Percentiles rank a stretch among this genome's conserved stretches.
Conservation (phyloP, 768 basidiomycete species). For the Lentinula sp. region DNA sequence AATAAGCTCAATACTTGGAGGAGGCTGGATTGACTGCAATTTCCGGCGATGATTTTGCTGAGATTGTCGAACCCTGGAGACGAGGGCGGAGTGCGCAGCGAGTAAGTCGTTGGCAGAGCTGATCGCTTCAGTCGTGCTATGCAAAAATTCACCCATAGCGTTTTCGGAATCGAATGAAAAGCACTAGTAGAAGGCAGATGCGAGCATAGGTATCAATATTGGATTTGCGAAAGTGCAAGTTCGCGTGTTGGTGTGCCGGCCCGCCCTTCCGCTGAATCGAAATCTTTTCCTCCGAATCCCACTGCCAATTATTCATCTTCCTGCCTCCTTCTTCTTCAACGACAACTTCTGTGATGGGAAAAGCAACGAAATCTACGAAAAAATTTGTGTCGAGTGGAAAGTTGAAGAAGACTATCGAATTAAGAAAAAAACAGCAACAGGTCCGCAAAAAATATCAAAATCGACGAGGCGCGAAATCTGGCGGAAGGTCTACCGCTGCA, state of each 20-base stretch:
- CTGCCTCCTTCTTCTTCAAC: not conserved
- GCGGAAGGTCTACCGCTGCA: conserved; percentile 25
- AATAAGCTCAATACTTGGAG: conserved; percentile 48
- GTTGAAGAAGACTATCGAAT: conserved; percentile 81
- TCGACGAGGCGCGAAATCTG: conserved; percentile 41
- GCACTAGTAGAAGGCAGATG: not conserved
- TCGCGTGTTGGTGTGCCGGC: not conserved
- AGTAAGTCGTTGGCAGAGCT: conserved; percentile 62
- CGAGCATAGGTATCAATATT: not conserved
- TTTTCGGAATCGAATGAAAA: not conserved
- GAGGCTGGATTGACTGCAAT: conserved; percentile 44
- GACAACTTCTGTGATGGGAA: conserved; percentile 35
- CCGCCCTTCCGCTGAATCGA: not conserved
- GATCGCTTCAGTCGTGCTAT: conserved; percentile 42
- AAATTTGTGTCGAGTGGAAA: conserved; percentile 88
- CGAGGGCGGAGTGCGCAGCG: conserved; percentile 51
- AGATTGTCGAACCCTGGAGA: conserved; percentile 45
- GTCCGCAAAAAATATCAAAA: conserved; percentile 64
- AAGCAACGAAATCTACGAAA: conserved; percentile 73
- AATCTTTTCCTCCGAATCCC: not conserved
- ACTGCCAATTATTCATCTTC: not conserved
- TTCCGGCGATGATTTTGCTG: conserved; percentile 56
- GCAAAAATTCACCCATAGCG: not conserved
- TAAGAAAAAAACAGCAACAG: conserved; percentile 77
- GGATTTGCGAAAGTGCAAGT: not conserved